A percentile compares a stretch with the other conserved stretches of the same genome.
These are phyloP conservation scores for Aschersonia sp. DNA, from an alignment of 2,329 filamentous ascomycete genomes.

Conservation along the genomic window DNA sequence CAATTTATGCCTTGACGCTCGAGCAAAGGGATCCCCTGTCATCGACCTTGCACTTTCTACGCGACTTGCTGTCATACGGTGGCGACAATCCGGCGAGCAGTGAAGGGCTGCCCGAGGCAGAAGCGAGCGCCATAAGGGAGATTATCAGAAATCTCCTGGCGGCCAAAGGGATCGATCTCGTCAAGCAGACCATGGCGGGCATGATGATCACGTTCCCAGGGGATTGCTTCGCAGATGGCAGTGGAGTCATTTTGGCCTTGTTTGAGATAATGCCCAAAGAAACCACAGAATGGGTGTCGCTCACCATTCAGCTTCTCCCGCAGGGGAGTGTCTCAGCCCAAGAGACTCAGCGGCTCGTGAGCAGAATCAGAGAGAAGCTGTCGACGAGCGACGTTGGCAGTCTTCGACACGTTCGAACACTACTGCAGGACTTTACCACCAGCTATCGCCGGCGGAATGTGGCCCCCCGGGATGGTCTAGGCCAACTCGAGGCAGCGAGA, in stretches of 20 bases:
- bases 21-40: conserved; percentile 86
- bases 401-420: conserved; percentile 62
- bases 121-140: conserved; percentile 54
- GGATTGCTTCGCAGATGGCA: conserved; percentile 90
- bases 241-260: conserved; percentile 75
- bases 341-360: conserved; percentile 69
- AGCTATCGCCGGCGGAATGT: conserved; percentile 87
- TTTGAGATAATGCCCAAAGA: conserved; percentile 76
- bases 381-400: conserved; percentile 44
- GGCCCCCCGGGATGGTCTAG: conserved; percentile 83
- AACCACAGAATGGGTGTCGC: conserved; percentile 68
- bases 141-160: conserved; percentile 60
- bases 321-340: conserved; percentile 63
- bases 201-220: conserved; percentile 99
- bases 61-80: conserved; percentile 82
- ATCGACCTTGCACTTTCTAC: conserved; percentile 82
- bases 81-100: conserved; percentile 57
- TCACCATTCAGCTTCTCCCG: conserved; percentile 72
- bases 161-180: conserved; percentile 59
- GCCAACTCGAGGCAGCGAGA: conserved; percentile 69
- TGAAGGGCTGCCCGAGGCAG: conserved; percentile 37
- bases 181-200: conserved; percentile 82
- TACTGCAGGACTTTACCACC: conserved; percentile 94
- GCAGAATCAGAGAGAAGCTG: conserved; percentile 67
- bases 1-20: conserved; percentile 70